phyloP scores from a whole-genome alignment of 345 rosid genomes.

The Microthlaspi erraticum region DNA sequence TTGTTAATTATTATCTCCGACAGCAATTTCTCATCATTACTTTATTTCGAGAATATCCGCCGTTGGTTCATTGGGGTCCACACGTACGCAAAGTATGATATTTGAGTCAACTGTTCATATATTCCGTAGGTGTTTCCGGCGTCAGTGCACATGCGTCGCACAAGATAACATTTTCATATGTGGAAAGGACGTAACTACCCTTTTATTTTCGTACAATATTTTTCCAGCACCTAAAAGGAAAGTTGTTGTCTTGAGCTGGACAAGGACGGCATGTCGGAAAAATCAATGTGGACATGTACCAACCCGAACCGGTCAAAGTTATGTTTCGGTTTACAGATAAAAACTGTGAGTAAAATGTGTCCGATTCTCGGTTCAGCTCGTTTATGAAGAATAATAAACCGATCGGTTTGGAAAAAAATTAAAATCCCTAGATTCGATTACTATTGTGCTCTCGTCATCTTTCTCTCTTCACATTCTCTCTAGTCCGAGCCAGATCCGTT shows the following conservation, averaged over 20 bases:
- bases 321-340: neutral
- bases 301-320: neutral
- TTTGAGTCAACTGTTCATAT: slow-evolving; percentile 12
- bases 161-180: neutral
- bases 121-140: slow-evolving; percentile 27
- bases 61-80: slow-evolving; percentile 29
- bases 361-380: slow-evolving; percentile 11
- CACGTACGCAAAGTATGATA: neutral
- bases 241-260: slow-evolving; percentile 43
- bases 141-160: slow-evolving; percentile 43
- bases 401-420: slow-evolving; percentile 1
- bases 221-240: slow-evolving; percentile 9
- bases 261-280: slow-evolving; percentile 45
- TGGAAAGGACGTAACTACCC: slow-evolving; percentile 4
- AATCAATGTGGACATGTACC: neutral
- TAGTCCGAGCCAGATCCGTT: slow-evolving; percentile 36
- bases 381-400: slow-evolving; percentile 7
- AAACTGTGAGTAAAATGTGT: neutral
- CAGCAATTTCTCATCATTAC: accelerated
- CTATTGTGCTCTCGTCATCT: neutral
- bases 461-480: neutral
- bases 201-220: neutral
- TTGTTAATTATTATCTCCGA: accelerated
- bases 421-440: slow-evolving; percentile 30
- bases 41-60: neutral